A percentile compares a stretch with the other conserved stretches of the same genome.
These are phyloP conservation scores for Trichoderma simmonsii DNA, from an alignment of 2,329 filamentous ascomycete species.

Conservation along the genomic window DNA sequence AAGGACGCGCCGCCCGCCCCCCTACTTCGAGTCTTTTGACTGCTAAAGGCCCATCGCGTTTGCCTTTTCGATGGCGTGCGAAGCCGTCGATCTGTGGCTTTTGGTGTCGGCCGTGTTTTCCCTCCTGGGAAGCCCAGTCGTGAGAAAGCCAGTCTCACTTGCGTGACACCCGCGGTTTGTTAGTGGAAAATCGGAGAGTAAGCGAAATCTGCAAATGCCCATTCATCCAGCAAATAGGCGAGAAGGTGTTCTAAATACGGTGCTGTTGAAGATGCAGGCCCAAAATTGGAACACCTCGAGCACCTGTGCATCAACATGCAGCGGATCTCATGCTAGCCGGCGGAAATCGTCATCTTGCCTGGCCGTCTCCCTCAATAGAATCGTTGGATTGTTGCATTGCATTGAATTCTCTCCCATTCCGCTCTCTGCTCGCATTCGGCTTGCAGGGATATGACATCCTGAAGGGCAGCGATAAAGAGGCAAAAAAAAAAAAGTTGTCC, in stretches of 20 bases:
- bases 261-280: neutral
- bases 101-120: conserved; percentile 11
- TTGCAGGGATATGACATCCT: neutral
- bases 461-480: neutral
- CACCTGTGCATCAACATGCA: neutral
- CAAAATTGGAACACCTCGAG: neutral
- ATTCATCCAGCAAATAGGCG: neutral
- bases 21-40: neutral
- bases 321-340: neutral
- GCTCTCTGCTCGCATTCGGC: neutral
- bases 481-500: neutral
- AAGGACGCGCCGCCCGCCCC: neutral
- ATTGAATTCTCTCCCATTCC: neutral
- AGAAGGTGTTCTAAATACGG: neutral
- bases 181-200: neutral
- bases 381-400: neutral
- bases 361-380: neutral
- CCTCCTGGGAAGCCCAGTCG: neutral
- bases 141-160: neutral
- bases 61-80: neutral
- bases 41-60: neutral
- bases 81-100: conserved; percentile 6
- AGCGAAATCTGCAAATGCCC: neutral
- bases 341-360: conserved; percentile 7
- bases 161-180: neutral